Evolutionary conservation across 2,329 filamentous ascomycete genomes (phyloP), one percentile per base, ranked within the genome.

Genomic region (Claviceps pazoutovae): DNA sequence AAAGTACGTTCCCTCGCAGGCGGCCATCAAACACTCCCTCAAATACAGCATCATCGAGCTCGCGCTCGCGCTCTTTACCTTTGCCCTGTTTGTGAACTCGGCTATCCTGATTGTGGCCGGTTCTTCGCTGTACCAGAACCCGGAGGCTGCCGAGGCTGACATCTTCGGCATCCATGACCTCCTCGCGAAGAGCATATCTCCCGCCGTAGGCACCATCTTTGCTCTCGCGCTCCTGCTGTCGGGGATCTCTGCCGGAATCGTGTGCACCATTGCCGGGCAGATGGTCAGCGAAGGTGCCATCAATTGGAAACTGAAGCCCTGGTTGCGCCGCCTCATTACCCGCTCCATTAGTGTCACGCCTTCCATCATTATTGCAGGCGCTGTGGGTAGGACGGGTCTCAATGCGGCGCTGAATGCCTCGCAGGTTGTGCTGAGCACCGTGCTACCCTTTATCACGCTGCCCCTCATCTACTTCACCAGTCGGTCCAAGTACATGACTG

Each of bases 181-280:
- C 3, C 78, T 95, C 0, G 76, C 81, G 0, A 60, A 66, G 0
- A 83, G 79, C 51, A 80, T 95, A 49, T 81, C 84, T 0, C 81
- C 83, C 0, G 84, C 78, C 0, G 89, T 88, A 0, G 89, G 87
- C 1, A 86, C 85, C 2, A 73, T 95, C n/a, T 95, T 95, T 56
- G 87, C 87, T 0, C 72, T 94, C 2, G 87, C 88, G 0, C 71
- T 95, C 1, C 75, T 95, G 0, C 77, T 94, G 0, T 90, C 84
- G 0, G 88, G 88, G 8, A 77, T 88, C 13, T 87, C 83, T 0
- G 88, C 88, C 0, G 88, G 88, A 5, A 87, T 95, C 38, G 84
- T 94, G 2, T 94, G 88, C 69, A 95, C 89, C 1, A 93, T 95
- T 58, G 79, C 88, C 0, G 88, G 88, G 0, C 88, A 95, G 65